A percentile compares a stretch with the other conserved stretches of the same genome.
phyloP scores from a whole-genome alignment of 2,329 filamentous ascomycete genomes.

The Dactylellina haptotyla region DNA sequence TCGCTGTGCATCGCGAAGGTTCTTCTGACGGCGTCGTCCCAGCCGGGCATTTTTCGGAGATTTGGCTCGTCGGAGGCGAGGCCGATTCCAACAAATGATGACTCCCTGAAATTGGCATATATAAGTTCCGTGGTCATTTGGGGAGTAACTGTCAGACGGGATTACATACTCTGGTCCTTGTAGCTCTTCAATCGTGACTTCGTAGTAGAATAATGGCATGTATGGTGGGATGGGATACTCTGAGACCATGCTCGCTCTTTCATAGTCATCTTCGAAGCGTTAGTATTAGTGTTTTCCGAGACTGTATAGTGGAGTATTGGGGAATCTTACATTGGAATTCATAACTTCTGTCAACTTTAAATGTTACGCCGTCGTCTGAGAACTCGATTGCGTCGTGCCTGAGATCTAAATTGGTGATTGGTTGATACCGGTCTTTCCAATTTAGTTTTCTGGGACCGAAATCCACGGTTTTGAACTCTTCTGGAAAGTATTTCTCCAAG shows the following conservation, averaged over 20 bases:
- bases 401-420: not conserved
- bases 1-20: constrained; percentile 14
- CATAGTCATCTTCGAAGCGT: not conserved
- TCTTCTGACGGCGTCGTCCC: not conserved
- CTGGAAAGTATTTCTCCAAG: constrained; percentile 2
- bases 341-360: not conserved
- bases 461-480: not conserved
- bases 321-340: constrained; percentile 1
- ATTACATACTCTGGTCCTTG: not conserved
- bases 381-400: not conserved
- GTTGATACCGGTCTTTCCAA: constrained; percentile 9
- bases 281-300: not conserved
- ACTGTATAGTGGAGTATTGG: not conserved
- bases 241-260: not conserved
- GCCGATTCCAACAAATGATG: not conserved
- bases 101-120: not conserved
- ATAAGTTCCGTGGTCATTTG: not conserved
- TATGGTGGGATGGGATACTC: constrained; percentile 16
- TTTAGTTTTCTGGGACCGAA: not conserved
- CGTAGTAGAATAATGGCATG: constrained; percentile 26
- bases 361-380: constrained; percentile 7
- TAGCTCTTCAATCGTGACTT: constrained; percentile 13
- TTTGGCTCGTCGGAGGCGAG: constrained; percentile 8
- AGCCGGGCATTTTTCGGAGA: constrained; percentile 15
- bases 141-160: not conserved